phyloP scores from a whole-genome alignment of 2,329 filamentous ascomycete genomes.

The Chrysoporthe puriensis region DNA sequence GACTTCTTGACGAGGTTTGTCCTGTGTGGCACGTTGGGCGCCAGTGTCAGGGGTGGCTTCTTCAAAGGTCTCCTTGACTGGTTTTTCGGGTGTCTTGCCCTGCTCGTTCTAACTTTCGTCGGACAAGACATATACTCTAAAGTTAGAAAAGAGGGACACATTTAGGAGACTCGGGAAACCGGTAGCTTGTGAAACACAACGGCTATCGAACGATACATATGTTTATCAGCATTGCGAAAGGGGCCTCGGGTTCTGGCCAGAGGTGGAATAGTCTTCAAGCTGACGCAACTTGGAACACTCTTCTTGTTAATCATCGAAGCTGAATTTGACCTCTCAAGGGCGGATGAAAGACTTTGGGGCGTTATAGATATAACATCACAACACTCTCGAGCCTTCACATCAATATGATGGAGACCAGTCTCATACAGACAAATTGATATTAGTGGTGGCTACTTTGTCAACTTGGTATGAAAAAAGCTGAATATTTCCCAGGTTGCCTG shows the following conservation, averaged over 20 bases:
- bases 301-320: too few species aligned
- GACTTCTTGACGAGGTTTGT: conserved; percentile 61
- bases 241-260: not conserved
- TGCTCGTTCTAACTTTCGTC: conserved; percentile 43
- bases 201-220: not conserved
- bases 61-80: conserved; percentile 38
- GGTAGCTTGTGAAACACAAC: not conserved
- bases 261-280: too few species aligned
- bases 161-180: conserved; percentile 31
- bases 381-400: too few species aligned
- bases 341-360: not conserved
- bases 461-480: too few species aligned
- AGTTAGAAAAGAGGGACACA: conserved; percentile 39
- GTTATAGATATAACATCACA: too few species aligned
- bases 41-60: conserved; percentile 38
- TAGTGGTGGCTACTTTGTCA: too few species aligned
- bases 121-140: conserved; percentile 44
- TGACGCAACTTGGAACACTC: too few species aligned
- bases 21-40: conserved; percentile 48
- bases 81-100: conserved; percentile 40
- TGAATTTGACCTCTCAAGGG: too few species aligned
- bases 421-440: too few species aligned
- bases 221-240: not conserved
- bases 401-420: too few species aligned
- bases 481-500: too few species aligned